Evolutionary conservation across 2,329 filamentous ascomycete species (phyloP).

Genomic region (Diplodia seriata): DNA sequence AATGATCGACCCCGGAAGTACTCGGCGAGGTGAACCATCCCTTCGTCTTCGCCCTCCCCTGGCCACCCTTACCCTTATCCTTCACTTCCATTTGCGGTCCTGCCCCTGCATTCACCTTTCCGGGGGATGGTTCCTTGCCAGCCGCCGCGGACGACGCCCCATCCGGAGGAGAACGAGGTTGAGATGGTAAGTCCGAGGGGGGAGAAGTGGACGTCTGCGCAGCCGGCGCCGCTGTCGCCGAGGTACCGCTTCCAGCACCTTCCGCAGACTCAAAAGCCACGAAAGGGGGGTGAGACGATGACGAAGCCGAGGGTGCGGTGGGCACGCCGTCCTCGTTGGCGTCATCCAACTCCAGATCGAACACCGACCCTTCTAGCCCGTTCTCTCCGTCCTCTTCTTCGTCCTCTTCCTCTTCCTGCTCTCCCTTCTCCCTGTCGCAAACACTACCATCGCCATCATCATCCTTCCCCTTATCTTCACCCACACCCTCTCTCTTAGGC

Average conservation of each 20-base stretch:
- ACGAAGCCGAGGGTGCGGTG: background rate
- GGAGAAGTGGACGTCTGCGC: background rate
- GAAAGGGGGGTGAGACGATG: background rate
- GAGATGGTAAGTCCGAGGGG: background rate
- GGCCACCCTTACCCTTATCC: background rate
- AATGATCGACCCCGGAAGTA: background rate
- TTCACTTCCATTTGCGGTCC: background rate
- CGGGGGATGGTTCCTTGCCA: background rate
- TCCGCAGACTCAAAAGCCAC: background rate
- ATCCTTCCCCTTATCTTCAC: too few relatives aligned
- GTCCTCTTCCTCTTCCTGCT: background rate
- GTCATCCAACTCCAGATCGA: constrained; percentile 24
- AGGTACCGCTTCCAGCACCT: too few relatives aligned
- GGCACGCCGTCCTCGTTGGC: background rate
- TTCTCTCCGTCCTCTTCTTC: background rate
- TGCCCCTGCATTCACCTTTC: background rate
- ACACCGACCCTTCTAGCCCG: constrained; percentile 12
- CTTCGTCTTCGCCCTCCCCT: background rate
- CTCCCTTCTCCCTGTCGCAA: background rate
- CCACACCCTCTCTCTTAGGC: background rate
- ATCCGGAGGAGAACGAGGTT: background rate
- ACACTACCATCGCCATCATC: background rate
- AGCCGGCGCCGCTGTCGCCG: background rate
- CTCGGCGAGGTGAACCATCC: background rate
- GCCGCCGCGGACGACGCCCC: background rate